Percentiles rank a stretch among this genome's conserved stretches.
These are phyloP conservation scores for Excoecaria agallocha DNA, from an alignment of 345 rosid species.

Conservation along the genomic window DNA sequence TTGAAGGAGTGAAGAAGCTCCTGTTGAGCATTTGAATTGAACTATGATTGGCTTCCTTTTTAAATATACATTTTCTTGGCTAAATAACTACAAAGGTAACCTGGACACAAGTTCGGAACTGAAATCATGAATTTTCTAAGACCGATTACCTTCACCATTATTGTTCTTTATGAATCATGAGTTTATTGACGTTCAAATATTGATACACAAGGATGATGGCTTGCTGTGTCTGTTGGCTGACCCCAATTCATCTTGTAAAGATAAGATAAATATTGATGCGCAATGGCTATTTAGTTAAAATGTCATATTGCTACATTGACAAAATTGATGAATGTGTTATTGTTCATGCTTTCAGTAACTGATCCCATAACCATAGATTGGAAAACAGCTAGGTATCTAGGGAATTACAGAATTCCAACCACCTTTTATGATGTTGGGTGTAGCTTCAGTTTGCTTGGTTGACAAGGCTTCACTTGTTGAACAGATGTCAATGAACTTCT, in stretches of 20 bases:
- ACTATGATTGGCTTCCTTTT: neutral
- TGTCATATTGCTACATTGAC: neutral
- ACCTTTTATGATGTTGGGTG: neutral
- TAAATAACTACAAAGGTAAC: too few relatives aligned
- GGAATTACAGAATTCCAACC: conserved; percentile 4
- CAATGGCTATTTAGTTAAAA: neutral
- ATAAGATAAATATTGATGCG: neutral
- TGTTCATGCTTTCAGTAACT: neutral
- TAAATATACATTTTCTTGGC: neutral
- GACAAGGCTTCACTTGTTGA: neutral
- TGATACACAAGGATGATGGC: neutral
- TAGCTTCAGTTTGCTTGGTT: neutral
- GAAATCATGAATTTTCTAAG: neutral
- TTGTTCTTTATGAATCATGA: neutral
- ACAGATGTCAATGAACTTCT: neutral
- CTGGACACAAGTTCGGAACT: too few relatives aligned
- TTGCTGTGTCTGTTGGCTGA: neutral
- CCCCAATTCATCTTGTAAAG: neutral
- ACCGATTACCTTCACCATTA: neutral
- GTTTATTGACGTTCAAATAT: neutral
- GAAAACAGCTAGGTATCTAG: neutral
- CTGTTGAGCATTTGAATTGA: too few relatives aligned
- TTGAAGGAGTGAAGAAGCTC: too few relatives aligned
- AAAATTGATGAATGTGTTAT: too few relatives aligned
- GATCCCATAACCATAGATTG: neutral